Evolutionary conservation across 352 stramenopile genomes (phyloP).

Genomic region (Pythium vanterpoolii): DNA sequence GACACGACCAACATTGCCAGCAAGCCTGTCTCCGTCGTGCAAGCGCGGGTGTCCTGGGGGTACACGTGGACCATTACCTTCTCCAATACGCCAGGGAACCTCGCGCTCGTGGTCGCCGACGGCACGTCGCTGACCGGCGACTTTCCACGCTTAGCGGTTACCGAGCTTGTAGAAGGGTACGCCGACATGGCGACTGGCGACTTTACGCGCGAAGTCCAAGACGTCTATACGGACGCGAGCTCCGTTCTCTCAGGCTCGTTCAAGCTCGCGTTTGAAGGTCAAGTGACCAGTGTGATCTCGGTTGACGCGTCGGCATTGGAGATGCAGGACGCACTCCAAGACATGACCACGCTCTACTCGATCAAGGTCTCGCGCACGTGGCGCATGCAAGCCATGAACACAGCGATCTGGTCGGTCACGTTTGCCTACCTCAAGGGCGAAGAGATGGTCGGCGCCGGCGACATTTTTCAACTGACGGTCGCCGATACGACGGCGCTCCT

Average conservation of each 20-base stretch:
- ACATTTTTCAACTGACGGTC: conserved; percentile 82
- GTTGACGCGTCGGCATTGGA: conserved; percentile 75
- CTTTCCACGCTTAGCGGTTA: conserved; percentile 79
- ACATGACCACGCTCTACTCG: conserved; percentile 82
- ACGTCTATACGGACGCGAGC: conserved; percentile 70
- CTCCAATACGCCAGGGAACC: conserved; percentile 77
- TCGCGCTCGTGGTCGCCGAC: conserved; percentile 86
- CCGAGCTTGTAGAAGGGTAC: conserved; percentile 72
- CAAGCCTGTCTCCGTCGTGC: conserved; percentile 76
- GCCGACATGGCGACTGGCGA: conserved; percentile 88
- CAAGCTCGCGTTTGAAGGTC: conserved; percentile 88
- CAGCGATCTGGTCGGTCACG: conserved; percentile 90
- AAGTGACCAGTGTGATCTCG: conserved; percentile 66
- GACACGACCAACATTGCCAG: conserved; percentile 68
- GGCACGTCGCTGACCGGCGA: conserved; percentile 82
- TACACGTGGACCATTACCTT: conserved; percentile 94
- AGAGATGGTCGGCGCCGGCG: conserved; percentile 89
- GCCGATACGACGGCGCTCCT: conserved; percentile 43
- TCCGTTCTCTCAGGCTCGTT: conserved; percentile 76
- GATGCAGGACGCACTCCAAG: conserved; percentile 79
- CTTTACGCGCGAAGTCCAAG: conserved; percentile 95
- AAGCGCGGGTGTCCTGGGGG: conserved; percentile 64
- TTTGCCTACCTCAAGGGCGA: conserved; percentile 92
- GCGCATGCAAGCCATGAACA: conserved; percentile 42
- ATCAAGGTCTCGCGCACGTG: conserved; percentile 65